Conservation (phyloP, 768 basidiomycete genomes). For the Lentinula guzmanii region DNA sequence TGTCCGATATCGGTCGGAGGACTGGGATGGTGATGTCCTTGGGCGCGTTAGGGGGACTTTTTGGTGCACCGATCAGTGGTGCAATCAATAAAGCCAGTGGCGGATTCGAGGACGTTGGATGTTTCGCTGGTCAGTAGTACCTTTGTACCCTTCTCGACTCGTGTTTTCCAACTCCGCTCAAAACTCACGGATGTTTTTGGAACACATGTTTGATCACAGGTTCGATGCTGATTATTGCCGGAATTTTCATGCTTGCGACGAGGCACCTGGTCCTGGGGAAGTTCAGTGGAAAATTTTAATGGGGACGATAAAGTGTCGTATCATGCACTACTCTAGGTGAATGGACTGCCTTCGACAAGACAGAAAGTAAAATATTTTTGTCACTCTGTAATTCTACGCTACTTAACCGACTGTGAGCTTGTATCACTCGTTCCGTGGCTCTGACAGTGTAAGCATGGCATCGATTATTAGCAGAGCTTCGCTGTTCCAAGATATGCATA, state of each 20-base stretch:
- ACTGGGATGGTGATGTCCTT: constrained; percentile 61
- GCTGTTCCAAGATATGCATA: too few species aligned
- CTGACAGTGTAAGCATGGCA: too few species aligned
- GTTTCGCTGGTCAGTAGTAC: constrained; percentile 39
- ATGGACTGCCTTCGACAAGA: too few species aligned
- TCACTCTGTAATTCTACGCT: background rate
- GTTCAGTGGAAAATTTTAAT: constrained; percentile 8
- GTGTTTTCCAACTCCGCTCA: background rate
- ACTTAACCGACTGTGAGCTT: background rate
- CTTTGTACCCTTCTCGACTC: constrained; percentile 1
- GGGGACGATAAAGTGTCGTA: too few species aligned
- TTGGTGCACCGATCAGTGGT: constrained; percentile 71
- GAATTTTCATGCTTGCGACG: constrained; percentile 20
- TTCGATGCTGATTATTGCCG: constrained; percentile 22
- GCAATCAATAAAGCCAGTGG: constrained; percentile 51
- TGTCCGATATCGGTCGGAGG: constrained; percentile 57
- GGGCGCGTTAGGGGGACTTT: constrained; percentile 54
- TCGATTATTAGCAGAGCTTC: too few species aligned
- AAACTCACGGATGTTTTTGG: background rate
- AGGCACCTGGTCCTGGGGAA: constrained; percentile 23
- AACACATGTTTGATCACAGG: constrained; percentile 17
- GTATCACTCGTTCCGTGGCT: too few species aligned
- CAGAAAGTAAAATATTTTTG: background rate
- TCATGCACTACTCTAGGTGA: too few species aligned
- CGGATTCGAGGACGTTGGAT: constrained; percentile 47